Evolutionary conservation across 192 early-diverging fungal genomes (phyloP).

Genomic region (Backusella psychrophila): DNA sequence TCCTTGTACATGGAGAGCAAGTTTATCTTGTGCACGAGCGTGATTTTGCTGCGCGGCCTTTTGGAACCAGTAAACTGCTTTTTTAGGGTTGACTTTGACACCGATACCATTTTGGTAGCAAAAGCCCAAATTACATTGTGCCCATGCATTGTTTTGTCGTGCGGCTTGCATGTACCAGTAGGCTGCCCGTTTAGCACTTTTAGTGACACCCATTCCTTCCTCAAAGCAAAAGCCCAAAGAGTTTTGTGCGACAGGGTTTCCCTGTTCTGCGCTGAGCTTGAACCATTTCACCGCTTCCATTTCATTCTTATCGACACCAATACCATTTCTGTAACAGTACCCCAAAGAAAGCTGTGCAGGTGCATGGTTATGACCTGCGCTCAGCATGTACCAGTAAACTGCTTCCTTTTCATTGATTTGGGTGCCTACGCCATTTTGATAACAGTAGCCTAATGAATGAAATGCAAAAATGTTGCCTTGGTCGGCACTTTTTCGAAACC

Average conservation of each 20-base stretch:
- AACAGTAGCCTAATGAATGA: conserved; percentile 60
- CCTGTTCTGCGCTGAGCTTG: conserved; percentile 43
- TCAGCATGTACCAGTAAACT: conserved; percentile 55
- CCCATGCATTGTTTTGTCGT: conserved; percentile 56
- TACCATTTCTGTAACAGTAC: conserved; percentile 85
- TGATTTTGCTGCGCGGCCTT: conserved; percentile 68
- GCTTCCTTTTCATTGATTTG: conserved; percentile 48
- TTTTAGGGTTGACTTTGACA: conserved; percentile 38
- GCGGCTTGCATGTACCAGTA: conserved; percentile 63
- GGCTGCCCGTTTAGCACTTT: conserved; percentile 60
- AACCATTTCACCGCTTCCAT: conserved; percentile 53
- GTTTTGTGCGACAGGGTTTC: conserved; percentile 56
- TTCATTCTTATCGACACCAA: conserved; percentile 63
- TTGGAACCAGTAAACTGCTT: conserved; percentile 66
- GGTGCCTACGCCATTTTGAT: conserved; percentile 58
- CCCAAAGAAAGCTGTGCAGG: conserved; percentile 67
- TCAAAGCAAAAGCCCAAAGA: conserved; percentile 79
- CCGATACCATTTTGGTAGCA: conserved; percentile 7
- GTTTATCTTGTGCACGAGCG: conserved; percentile 56
- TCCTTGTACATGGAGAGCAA: conserved; percentile 85
- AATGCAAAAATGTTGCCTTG: conserved; percentile 57
- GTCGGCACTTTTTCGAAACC: conserved; percentile 47
- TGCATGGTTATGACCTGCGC: conserved; percentile 53
- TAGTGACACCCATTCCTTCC: conserved; percentile 69
- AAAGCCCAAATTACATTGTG: conserved; percentile 33